These are phyloP conservation scores for Aspergillus bombycis DNA, from an alignment of 2,329 filamentous ascomycete genomes.

Conservation along the genomic window DNA sequence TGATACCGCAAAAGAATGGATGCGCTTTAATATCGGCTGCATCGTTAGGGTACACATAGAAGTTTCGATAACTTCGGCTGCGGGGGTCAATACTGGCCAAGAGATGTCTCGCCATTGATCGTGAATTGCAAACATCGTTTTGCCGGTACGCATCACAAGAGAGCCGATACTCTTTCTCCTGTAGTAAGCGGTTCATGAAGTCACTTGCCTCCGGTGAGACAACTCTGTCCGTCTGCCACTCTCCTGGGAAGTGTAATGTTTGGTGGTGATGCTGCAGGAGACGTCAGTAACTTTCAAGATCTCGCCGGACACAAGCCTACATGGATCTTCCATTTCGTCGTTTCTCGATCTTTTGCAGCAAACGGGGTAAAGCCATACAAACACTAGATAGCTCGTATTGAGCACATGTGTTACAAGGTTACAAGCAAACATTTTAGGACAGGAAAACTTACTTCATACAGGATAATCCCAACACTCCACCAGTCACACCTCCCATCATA, in stretches of 20 bases:
- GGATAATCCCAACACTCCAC: slow-evolving; percentile 94
- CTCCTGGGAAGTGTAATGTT: slow-evolving; percentile 70
- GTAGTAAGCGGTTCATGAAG: slow-evolving; percentile 72
- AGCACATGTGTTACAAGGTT: not conserved
- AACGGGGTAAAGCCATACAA: slow-evolving; percentile 92
- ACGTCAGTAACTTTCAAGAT: slow-evolving; percentile 16
- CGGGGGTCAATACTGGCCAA: slow-evolving; percentile 34
- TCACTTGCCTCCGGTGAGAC: slow-evolving; percentile 75
- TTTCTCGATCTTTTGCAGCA: slow-evolving; percentile 75
- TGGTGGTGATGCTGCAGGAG: slow-evolving; percentile 66
- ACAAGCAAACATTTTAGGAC: not conserved
- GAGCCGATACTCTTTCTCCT: slow-evolving; percentile 74
- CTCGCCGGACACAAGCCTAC: slow-evolving; percentile 49
- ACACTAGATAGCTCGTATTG: slow-evolving; percentile 55
- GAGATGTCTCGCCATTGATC: slow-evolving; percentile 33
- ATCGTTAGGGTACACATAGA: slow-evolving; percentile 80
- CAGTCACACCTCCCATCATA: slow-evolving; percentile 95
- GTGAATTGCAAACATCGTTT: slow-evolving; percentile 58
- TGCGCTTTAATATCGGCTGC: slow-evolving; percentile 89
- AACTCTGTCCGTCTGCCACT: slow-evolving; percentile 54
- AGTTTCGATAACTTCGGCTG: slow-evolving; percentile 50
- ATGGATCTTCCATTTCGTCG: slow-evolving; percentile 84
- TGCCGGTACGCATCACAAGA: slow-evolving; percentile 74
- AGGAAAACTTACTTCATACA: slow-evolving; percentile 68
- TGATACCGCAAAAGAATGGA: slow-evolving; percentile 78